Evolutionary conservation across 352 stramenopile genomes (phyloP), one percentile per base, ranked within the genome.

Genomic region (Globisporangium nagaii): DNA sequence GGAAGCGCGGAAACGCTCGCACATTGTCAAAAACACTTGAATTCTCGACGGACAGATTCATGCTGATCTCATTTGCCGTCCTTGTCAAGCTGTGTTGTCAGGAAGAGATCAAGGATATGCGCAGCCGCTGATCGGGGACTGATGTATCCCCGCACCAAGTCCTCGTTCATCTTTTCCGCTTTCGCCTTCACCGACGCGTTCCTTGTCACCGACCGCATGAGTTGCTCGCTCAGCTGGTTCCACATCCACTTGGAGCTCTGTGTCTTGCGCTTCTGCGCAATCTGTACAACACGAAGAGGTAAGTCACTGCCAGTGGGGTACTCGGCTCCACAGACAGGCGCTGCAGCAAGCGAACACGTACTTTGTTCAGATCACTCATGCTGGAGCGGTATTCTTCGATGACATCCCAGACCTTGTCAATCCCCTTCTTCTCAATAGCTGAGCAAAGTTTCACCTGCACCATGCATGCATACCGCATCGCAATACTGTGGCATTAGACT

Each of bases 171-270:
- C 28, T 70, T 70, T 31, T 76, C 60, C 31, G 76, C 76, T 40
- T 84, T 74, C 17, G 65, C 46, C 37, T 64, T 67, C 34, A 88
- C 75, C 11, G 69, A 53, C 32, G 48, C 44, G 61, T 71, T 77
- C 42, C 65, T 68, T 10, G 74, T 75, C 17, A 88, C 75, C 2
- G 73, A 72, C 31, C 69, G 61, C 78, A 90, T 87, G 39, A 90
- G 71, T 48, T 90, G 76, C 62, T 87, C 73, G 42, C 86, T 82
- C 28, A 90, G 62, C 46, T 88, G 75, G 55, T 86, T 88, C 80
- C 75, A 88, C 73, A 90, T 86, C 79, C 79, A 90, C 56, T 86
- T 88, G 28, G 78, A 86, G 53, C 72, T 86, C 66, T 90, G 80
- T 2, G 58, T 46, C 43, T 84, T 86, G 42, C 77, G 77, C 61